Conservation (phyloP, 2,329 filamentous ascomycete species). For the Hortaea sp. region DNA sequence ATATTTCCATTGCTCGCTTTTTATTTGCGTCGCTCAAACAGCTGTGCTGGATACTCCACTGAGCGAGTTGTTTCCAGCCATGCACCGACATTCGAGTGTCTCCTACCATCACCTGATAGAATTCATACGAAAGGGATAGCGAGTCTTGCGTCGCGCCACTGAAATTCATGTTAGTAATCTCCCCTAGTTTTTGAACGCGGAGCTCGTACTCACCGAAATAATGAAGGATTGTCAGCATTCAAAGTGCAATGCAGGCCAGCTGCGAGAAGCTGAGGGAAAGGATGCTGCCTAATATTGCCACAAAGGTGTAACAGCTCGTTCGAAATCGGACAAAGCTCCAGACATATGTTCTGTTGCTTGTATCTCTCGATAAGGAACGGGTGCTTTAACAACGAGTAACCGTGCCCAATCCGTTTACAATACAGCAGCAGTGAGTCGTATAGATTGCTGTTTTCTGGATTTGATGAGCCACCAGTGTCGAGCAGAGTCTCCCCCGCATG, state of each 20-base stretch:
- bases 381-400: conserved; percentile 59
- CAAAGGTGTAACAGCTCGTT: conserved; percentile 69
- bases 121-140: conserved; percentile 58
- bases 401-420: conserved; percentile 63
- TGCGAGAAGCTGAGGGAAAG: conserved; percentile 59
- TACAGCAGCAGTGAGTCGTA: conserved; percentile 57
- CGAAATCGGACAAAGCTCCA: conserved; percentile 69
- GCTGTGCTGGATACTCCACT: conserved; percentile 38
- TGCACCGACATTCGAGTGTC: conserved; percentile 55
- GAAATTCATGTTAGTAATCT: background rate
- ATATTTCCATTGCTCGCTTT: conserved; percentile 31
- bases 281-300: conserved; percentile 53
- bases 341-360: conserved; percentile 52
- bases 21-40: conserved; percentile 30
- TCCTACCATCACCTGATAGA: conserved; percentile 66
- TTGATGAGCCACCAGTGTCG: conserved; percentile 52
- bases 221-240: conserved; percentile 64
- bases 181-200: background rate
- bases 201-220: conserved; percentile 48
- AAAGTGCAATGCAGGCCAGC: conserved; percentile 63
- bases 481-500: conserved; percentile 47
- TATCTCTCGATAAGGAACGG: conserved; percentile 56
- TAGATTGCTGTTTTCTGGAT: conserved; percentile 51
- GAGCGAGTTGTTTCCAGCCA: conserved; percentile 56
- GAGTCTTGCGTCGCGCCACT: no score